phyloP scores from a whole-genome alignment of 768 basidiomycete genomes.

The Pleurotus eryngii region DNA sequence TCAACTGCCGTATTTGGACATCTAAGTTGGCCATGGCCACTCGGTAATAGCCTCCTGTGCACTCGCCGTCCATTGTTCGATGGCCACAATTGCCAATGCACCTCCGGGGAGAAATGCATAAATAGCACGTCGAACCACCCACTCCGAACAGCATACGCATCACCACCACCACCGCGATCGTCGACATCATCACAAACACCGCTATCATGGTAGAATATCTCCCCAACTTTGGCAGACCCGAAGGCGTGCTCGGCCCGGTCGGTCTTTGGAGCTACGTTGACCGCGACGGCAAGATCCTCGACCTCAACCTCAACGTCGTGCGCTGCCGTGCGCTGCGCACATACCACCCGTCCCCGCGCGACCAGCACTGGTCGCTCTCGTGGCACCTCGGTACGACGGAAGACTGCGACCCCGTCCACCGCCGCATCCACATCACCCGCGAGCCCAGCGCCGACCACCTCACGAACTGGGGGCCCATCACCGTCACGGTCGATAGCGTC shows the following conservation, averaged over 20 bases:
- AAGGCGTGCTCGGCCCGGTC: background rate
- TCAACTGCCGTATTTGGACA: background rate
- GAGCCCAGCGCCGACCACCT: constrained; percentile 17
- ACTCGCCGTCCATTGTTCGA: background rate
- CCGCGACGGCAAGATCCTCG: background rate
- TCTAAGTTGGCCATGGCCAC: background rate
- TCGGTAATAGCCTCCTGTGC: background rate
- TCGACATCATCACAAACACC: background rate
- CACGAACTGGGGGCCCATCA: constrained; percentile 26
- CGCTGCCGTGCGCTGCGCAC: constrained; percentile 4
- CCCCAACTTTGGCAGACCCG: constrained; percentile 1
- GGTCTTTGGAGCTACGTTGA: constrained; percentile 5
- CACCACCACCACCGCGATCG: background rate
- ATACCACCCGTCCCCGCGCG: background rate
- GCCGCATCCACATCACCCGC: constrained; percentile 17
- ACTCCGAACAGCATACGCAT: background rate
- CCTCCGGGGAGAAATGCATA: background rate
- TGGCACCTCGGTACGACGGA: constrained; percentile 17
- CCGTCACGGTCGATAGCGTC: constrained; percentile 11
- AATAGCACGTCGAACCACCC: background rate
- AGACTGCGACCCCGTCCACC: constrained; percentile 14
- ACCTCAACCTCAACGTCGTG: constrained; percentile 5
- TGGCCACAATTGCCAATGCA: background rate
- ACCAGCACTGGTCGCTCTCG: constrained; percentile 17
- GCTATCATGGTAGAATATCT: constrained; percentile 4